These are phyloP conservation scores for Solanum medicagineum DNA, from an alignment of 257 asterid genomes.

Conservation along the genomic window DNA sequence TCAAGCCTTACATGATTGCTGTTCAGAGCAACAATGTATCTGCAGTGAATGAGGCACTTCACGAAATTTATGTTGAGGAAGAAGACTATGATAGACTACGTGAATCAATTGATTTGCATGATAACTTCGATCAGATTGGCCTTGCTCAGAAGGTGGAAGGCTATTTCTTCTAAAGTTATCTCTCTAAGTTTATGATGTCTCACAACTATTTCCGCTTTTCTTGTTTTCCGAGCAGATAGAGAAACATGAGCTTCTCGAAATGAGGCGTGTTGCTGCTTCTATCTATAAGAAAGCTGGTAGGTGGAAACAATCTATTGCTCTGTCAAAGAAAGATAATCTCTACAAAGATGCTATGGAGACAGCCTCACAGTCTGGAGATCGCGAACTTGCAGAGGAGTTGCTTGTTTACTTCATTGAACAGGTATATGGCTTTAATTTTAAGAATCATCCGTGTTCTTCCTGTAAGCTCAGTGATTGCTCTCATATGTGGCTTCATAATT, in stretches of 20 bases:
- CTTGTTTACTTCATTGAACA: constrained; percentile 92
- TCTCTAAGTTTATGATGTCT: constrained; percentile 3
- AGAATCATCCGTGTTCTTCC: background rate
- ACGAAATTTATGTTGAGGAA: constrained; percentile 95
- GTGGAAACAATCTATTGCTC: constrained; percentile 94
- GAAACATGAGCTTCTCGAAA: constrained; percentile 99
- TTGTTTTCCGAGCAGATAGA: constrained; percentile 52
- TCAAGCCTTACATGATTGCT: constrained; percentile 98
- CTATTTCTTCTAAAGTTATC: background rate
- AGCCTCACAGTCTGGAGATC: constrained; percentile 98
- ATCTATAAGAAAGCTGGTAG: constrained; percentile 98
- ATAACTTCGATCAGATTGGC: constrained; percentile 95
- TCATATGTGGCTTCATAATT: background rate
- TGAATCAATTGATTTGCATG: constrained; percentile 89
- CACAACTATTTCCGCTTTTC: background rate
- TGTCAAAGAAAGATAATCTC: constrained; percentile 92
- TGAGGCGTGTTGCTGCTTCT: constrained; percentile 99
- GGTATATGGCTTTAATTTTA: constrained; percentile 27
- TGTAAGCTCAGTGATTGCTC: background rate
- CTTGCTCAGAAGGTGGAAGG: constrained; percentile 86
- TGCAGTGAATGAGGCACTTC: constrained; percentile 95
- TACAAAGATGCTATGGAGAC: constrained; percentile 99
- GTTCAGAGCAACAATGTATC: constrained; percentile 98
- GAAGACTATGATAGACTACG: constrained; percentile 96
- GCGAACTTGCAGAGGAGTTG: constrained; percentile 99